Percentiles rank a stretch among this genome's conserved stretches.
Evolutionary conservation across 371 early-diverging fungal species (phyloP).

Genomic region (Mucor sp.): DNA sequence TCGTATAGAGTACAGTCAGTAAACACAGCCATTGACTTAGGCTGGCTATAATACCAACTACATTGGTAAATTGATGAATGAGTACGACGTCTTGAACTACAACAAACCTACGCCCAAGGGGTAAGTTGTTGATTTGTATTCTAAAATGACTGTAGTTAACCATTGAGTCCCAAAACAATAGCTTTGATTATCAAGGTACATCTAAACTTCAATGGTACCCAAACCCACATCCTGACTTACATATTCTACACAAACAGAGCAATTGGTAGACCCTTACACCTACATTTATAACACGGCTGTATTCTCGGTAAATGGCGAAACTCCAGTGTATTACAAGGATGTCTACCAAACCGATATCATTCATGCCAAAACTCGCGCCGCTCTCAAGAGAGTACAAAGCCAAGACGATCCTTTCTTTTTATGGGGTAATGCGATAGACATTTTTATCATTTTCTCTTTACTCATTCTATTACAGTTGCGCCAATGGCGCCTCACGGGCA

Average conservation of each 20-base stretch:
- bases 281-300: slow-evolving; percentile 62
- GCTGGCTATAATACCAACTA: slow-evolving; percentile 67
- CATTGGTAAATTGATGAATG: slow-evolving; percentile 71
- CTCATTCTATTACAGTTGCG: slow-evolving; percentile 3
- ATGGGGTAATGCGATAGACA: slow-evolving; percentile 27
- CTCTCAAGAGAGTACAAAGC: slow-evolving; percentile 45
- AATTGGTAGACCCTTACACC: slow-evolving; percentile 62
- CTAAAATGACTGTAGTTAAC: not conserved
- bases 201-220: not conserved
- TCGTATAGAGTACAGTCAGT: not conserved
- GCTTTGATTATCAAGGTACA: slow-evolving; percentile 30
- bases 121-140: slow-evolving; percentile 13
- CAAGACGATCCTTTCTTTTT: slow-evolving; percentile 61
- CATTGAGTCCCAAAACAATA: slow-evolving; percentile 1
- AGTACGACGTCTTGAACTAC: slow-evolving; percentile 44
- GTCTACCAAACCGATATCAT: slow-evolving; percentile 67
- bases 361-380: slow-evolving; percentile 55
- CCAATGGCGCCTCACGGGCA: slow-evolving; percentile 46
- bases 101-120: slow-evolving; percentile 41
- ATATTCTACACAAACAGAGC: slow-evolving; percentile 32
- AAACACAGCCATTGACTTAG: not conserved
- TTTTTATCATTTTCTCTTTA: not conserved
- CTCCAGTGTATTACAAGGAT: slow-evolving; percentile 49
- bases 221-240: not conserved
- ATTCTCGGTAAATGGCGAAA: slow-evolving; percentile 60